Base-by-base conservation (phyloP, 108 stramenopile species). In the Fistulifera pelliculosa region DNA sequence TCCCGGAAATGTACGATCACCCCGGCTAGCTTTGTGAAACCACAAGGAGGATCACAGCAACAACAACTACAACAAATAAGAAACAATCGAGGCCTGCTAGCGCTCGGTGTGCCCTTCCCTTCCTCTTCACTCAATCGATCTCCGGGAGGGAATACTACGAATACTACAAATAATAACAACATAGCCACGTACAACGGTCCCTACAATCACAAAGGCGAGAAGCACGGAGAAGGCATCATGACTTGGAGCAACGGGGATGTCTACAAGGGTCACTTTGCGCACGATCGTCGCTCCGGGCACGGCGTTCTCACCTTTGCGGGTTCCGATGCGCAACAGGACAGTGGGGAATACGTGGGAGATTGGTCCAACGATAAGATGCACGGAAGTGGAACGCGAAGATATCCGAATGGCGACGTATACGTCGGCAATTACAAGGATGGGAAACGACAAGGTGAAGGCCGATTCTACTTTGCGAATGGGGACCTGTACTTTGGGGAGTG, bases 361-460 rank as follows among this genome's bases (percentile, higher is more conserved):
- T 85, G 80, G 80, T 28, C 49, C 11, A 50, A 56, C 28, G 81
- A 85, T 64, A 55, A 51, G 18, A 79, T 79, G 61, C 77, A 85
- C 43, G 79, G 79, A 3, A 39, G 58, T 6, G 79, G 79, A 8
- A 69, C 66, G 4, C 73, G 75, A 38, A 53, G 69, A 17, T 80
- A 75, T 39, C 61, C 62, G 1, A 80, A 80, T 59, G 79, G 75
- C n/a, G 73, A 80, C 60, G 62, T 80, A 2, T 80, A 80, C 48
- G 64, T 25, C 14, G 79, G 79, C 0, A 43, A 55, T 1, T 80
- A 76, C 49, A 41, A 38, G 8, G 18, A 65, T 19, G 79, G 79
- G 11, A 63, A 70, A 51, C 54, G 79, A 15, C 55, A 69, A 11
- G 84, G 84, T n/a, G 31, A 72, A 2, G 84, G 84, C 8, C 60